Percentiles rank a stretch among this genome's conserved stretches.
phyloP scores from a whole-genome alignment of 345 rosid genomes.

The Theobroma cacao region DNA sequence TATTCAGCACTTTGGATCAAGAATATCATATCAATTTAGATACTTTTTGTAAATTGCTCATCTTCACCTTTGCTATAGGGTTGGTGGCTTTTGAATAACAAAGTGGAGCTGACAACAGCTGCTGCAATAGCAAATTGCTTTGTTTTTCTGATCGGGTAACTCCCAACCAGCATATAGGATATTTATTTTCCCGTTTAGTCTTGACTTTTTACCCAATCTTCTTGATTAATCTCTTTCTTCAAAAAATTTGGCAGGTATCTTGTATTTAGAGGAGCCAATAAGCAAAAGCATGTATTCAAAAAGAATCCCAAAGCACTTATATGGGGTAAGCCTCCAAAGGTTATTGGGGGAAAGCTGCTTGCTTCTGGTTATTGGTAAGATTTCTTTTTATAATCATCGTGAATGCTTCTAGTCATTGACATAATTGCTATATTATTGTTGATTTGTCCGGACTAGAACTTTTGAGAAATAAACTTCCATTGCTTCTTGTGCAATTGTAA shows the following conservation, averaged over 20 bases:
- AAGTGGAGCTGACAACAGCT: slow-evolving; percentile 59
- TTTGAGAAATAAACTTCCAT: neutral
- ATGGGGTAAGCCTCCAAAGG: slow-evolving; percentile 88
- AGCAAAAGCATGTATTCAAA: slow-evolving; percentile 87
- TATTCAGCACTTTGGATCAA: neutral
- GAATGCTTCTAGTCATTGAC: neutral
- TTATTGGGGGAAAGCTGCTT: slow-evolving; percentile 83
- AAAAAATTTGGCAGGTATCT: slow-evolving; percentile 55
- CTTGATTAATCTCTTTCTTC: neutral
- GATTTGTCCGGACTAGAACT: neutral
- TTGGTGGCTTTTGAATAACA: slow-evolving; percentile 92
- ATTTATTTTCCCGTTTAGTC: neutral
- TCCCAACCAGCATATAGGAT: slow-evolving; percentile 13
- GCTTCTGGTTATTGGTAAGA: slow-evolving; percentile 95
- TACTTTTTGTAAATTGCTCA: slow-evolving; percentile 1
- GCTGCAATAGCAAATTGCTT: slow-evolving; percentile 57
- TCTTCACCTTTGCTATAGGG: slow-evolving; percentile 45
- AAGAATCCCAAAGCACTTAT: slow-evolving; percentile 73
- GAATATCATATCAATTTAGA: neutral
- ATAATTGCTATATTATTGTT: neutral
- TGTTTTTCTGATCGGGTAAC: slow-evolving; percentile 75
- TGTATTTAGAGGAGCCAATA: slow-evolving; percentile 92
- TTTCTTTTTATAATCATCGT: neutral
- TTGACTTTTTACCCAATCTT: neutral
- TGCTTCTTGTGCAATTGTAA: neutral